Evolutionary conservation across 129 eudicot genomes (phyloP).

Genomic region (Lonicera japonica): DNA sequence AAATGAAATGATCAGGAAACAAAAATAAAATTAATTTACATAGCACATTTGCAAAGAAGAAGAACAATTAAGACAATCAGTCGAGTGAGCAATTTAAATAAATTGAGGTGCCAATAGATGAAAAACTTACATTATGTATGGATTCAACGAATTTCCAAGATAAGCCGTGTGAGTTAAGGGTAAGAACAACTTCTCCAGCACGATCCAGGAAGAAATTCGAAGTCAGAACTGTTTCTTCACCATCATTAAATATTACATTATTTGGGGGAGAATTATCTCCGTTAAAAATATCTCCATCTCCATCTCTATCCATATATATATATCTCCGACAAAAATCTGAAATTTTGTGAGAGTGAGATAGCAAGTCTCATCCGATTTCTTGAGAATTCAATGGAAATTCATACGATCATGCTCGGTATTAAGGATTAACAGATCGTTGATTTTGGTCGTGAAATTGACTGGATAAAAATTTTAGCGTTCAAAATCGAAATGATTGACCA

Average conservation of each 20-base stretch:
- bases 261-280: constrained; percentile 27
- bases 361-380: constrained; percentile 1
- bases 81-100: constrained; percentile 8
- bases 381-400: not conserved
- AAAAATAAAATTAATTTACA: not conserved
- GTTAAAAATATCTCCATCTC: constrained; percentile 31
- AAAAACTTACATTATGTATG: constrained; percentile 46
- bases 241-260: constrained; percentile 15
- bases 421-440: too few relatives aligned
- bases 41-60: not conserved
- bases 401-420: too few relatives aligned
- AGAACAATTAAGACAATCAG: not conserved
- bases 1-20: not conserved
- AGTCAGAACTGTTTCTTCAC: constrained; percentile 31
- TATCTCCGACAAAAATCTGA: not conserved
- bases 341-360: not conserved
- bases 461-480: too few relatives aligned
- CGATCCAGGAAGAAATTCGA: constrained; percentile 56
- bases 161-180: constrained; percentile 47
- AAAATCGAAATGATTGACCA: too few relatives aligned
- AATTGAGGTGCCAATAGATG: too few relatives aligned
- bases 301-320: constrained; percentile 42
- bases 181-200: constrained; percentile 70
- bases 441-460: too few relatives aligned
- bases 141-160: constrained; percentile 63